A percentile compares a stretch with the other conserved stretches of the same genome.
Conservation (phyloP, 176 grass and related monocot species). For the Tuctoria greenei region DNA sequence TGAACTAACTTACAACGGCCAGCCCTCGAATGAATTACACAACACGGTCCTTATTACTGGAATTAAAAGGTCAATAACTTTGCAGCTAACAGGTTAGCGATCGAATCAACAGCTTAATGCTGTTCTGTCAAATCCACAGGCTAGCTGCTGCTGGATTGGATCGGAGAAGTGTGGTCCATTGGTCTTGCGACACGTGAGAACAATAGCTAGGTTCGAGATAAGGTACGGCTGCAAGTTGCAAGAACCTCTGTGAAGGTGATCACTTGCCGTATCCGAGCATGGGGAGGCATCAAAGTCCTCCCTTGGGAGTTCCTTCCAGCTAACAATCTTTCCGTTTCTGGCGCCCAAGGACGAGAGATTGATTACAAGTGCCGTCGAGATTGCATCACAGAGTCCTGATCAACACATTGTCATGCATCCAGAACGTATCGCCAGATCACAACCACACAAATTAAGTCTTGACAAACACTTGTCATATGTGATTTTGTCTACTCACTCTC, state of each 20-base stretch:
- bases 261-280: constrained; percentile 30
- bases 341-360: constrained; percentile 14
- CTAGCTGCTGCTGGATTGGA: too few relatives aligned
- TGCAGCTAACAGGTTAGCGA: too few relatives aligned
- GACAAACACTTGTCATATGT: too few relatives aligned
- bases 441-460: too few relatives aligned
- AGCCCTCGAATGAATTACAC: too few relatives aligned
- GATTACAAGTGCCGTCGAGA: constrained; percentile 18
- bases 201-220: constrained; percentile 18
- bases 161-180: background rate
- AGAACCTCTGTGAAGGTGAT: background rate
- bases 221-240: constrained; percentile 17
- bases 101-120: too few relatives aligned
- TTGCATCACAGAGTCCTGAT: constrained; percentile 34
- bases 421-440: too few relatives aligned
- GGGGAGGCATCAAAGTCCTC: constrained; percentile 17
- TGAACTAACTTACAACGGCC: too few relatives aligned
- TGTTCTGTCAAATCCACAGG: too few relatives aligned
- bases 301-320: constrained; percentile 4
- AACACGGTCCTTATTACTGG: too few relatives aligned
- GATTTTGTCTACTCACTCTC: too few relatives aligned
- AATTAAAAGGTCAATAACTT: too few relatives aligned
- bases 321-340: constrained; percentile 38
- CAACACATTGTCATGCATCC: background rate
- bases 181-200: constrained; percentile 20